phyloP scores from a whole-genome alignment of 495 filamentous ascomycete genomes.

The Penicillium samsonianum region DNA sequence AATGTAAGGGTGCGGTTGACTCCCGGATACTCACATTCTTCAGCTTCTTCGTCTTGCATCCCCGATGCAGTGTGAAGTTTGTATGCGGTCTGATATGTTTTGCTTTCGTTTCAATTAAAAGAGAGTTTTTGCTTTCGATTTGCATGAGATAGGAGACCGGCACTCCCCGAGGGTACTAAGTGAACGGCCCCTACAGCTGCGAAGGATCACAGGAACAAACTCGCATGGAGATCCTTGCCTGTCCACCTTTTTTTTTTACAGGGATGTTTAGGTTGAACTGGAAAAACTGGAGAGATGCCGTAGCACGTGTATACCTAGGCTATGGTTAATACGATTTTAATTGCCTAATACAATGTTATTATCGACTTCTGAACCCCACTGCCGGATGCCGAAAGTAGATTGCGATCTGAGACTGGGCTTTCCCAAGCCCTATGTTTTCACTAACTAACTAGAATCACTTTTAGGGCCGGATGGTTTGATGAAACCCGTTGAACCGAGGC shows the following conservation, averaged over 20 bases:
- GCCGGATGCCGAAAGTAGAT: conserved; percentile 8
- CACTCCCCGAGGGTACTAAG: not conserved
- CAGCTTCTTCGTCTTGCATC: conserved; percentile 4
- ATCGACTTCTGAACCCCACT: conserved; percentile 11
- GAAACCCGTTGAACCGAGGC: conserved; percentile 17
- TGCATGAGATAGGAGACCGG: conserved; percentile 7
- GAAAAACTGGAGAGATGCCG: not conserved
- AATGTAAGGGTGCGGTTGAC: conserved; percentile 7
- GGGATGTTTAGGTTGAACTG: conserved; percentile 1
- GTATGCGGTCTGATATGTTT: not conserved
- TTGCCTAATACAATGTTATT: conserved; percentile 5
- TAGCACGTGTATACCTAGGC: conserved; percentile 5
- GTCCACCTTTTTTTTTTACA: not conserved
- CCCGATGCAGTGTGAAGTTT: conserved; percentile 4
- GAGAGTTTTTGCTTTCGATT: not conserved
- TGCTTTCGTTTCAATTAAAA: not conserved
- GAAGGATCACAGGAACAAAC: not conserved
- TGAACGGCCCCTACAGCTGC: conserved; percentile 4
- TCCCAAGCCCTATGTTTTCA: conserved; percentile 9
- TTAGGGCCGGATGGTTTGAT: conserved; percentile 4
- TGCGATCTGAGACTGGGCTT: conserved; percentile 5
- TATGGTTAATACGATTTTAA: not conserved
- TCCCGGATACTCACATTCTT: conserved; percentile 12
- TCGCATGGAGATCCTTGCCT: conserved; percentile 6
- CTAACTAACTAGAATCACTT: not conserved